Conservation (phyloP, 345 rosid genomes). For the Moringa oleifera region DNA sequence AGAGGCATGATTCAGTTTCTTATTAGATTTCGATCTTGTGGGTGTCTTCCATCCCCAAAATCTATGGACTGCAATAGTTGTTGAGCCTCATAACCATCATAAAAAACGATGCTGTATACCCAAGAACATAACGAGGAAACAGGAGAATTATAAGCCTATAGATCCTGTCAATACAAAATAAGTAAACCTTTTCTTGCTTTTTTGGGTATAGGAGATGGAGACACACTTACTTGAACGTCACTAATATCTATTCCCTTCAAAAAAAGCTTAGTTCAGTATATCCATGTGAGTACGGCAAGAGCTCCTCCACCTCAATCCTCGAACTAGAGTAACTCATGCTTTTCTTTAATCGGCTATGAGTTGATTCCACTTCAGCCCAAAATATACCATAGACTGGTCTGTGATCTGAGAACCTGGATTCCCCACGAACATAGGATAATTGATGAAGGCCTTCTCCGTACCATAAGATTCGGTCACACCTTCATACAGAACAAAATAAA, state of each 20-base stretch:
- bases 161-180: conserved; percentile 5
- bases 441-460: conserved; percentile 95
- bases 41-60: conserved; percentile 18
- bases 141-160: conserved; percentile 2
- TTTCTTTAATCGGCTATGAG: conserved; percentile 65
- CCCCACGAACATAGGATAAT: conserved; percentile 80
- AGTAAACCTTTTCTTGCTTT: conserved; percentile 12
- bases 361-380: conserved; percentile 88
- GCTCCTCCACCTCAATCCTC: conserved; percentile 88
- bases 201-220: conserved; percentile 10
- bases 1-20: conserved; percentile 25
- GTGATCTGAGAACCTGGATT: conserved; percentile 94
- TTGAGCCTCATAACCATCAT: conserved; percentile 35
- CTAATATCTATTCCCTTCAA: conserved; percentile 24
- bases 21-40: conserved; percentile 17
- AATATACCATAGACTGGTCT: conserved; percentile 96
- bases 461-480: conserved; percentile 98
- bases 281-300: conserved; percentile 79
- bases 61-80: conserved; percentile 4
- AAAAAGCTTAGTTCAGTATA: conserved; percentile 93
- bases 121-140: conserved; percentile 11
- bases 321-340: conserved; percentile 68
- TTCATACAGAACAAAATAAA: conserved; percentile 17
- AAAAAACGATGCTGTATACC: conserved; percentile 20
- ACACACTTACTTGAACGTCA: conserved; percentile 15